A percentile compares a stretch with the other conserved stretches of the same genome.
Conservation (phyloP, 2,329 filamentous ascomycete genomes). For the Raffaelea deltoideospora region DNA sequence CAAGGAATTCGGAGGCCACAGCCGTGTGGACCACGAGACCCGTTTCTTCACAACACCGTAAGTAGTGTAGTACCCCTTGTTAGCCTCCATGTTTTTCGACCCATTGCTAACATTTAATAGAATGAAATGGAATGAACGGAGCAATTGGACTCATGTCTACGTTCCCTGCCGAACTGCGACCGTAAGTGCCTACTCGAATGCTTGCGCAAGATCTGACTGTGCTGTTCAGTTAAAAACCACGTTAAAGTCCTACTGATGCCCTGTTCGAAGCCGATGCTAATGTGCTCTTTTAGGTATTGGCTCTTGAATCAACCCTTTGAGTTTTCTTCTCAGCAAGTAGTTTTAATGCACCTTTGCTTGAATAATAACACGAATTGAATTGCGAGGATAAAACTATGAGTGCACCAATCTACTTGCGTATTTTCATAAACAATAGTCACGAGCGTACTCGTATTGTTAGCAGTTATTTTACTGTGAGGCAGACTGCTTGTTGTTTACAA, state of each 20-base stretch:
- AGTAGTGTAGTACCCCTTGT: background rate
- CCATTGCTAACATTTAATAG: constrained; percentile 4
- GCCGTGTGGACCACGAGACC: constrained; percentile 61
- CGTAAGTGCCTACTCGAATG: constrained; percentile 34
- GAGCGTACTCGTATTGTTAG: too few species aligned
- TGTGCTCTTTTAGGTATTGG: constrained; percentile 11
- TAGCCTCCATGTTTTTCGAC: background rate
- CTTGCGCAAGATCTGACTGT: background rate
- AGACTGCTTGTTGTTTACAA: too few species aligned
- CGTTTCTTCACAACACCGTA: constrained; percentile 77
- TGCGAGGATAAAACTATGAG: too few species aligned
- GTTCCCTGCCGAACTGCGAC: constrained; percentile 71
- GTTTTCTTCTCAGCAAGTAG: too few species aligned
- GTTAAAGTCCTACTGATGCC: too few species aligned
- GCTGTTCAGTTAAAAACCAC: too few species aligned
- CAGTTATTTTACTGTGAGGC: too few species aligned
- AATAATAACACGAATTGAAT: too few species aligned
- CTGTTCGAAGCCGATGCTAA: constrained; percentile 1
- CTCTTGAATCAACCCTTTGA: constrained; percentile 16
- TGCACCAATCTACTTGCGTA: too few species aligned
- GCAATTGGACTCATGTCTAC: constrained; percentile 88
- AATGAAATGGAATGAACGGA: constrained; percentile 76
- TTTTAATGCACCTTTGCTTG: too few species aligned
- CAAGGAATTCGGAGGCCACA: constrained; percentile 63
- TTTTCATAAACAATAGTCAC: too few species aligned